A percentile compares a stretch with the other conserved stretches of the same genome.
phyloP scores from a whole-genome alignment of 176 grass and related monocot genomes.

The Rhynchospora pubera region DNA sequence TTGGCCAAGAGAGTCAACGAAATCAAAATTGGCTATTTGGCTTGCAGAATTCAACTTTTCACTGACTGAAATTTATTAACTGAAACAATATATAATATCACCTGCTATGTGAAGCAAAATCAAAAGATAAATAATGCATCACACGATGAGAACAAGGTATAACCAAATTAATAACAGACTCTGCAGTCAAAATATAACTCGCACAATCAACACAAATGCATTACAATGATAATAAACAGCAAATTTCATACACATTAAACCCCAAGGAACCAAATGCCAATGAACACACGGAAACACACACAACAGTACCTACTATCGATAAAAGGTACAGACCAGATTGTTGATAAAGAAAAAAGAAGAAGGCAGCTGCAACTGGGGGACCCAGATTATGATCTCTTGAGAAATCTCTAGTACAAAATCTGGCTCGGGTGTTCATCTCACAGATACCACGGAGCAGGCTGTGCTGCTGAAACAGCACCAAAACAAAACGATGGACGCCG shows the following conservation, averaged over 20 bases:
- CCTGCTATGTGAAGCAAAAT: neutral
- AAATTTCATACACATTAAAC: neutral
- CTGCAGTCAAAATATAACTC: neutral
- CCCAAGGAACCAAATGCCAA: too few relatives aligned
- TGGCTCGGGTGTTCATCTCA: constrained; percentile 1
- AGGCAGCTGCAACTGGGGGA: constrained; percentile 30
- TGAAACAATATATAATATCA: neutral
- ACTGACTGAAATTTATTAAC: too few relatives aligned
- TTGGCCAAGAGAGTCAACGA: too few relatives aligned
- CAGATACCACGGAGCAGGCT: neutral
- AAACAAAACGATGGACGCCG: constrained; percentile 82
- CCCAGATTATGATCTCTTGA: constrained; percentile 29
- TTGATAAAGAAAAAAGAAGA: constrained; percentile 1
- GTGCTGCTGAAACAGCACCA: constrained; percentile 64
- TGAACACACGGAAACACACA: neutral
- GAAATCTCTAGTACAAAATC: constrained; percentile 33
- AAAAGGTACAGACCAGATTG: neutral
- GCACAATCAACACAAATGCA: neutral
- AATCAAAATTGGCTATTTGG: too few relatives aligned
- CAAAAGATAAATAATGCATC: neutral
- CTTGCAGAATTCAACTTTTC: too few relatives aligned
- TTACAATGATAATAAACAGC: neutral
- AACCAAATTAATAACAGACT: neutral
- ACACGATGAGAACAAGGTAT: neutral
- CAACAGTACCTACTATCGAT: neutral